These are phyloP conservation scores for Yamadazyma atmosphaerica DNA, from an alignment of 1,139 yeast genomes.

Conservation along the genomic window DNA sequence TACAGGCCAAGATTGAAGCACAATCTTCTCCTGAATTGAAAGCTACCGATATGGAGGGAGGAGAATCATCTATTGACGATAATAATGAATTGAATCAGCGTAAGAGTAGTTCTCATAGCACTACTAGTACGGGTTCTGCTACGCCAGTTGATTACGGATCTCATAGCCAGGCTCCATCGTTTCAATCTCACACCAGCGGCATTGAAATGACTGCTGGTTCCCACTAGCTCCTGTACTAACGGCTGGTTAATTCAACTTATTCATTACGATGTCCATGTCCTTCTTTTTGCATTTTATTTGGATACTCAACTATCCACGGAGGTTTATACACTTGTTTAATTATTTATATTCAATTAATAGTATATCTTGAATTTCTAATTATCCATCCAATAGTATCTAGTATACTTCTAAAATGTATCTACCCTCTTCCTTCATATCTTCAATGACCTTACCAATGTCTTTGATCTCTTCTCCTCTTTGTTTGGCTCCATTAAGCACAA, in stretches of 20 bases:
- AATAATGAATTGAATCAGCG: too few relatives aligned
- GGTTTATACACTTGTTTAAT: too few relatives aligned
- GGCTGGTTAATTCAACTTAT: slow-evolving; percentile 1
- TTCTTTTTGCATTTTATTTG: background rate
- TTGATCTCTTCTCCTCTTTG: slow-evolving; percentile 61
- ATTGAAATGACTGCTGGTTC: background rate
- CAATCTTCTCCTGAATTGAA: slow-evolving; percentile 19
- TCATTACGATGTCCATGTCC: too few relatives aligned
- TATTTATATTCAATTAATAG: too few relatives aligned
- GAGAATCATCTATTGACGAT: slow-evolving; percentile 1
- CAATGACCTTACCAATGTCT: slow-evolving; percentile 79
- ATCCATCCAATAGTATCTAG: slow-evolving; percentile 43
- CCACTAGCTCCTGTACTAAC: background rate
- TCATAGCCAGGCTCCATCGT: background rate
- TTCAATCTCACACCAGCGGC: background rate
- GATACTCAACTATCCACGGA: slow-evolving; percentile 2
- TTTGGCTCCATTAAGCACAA: slow-evolving; percentile 70
- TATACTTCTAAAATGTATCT: slow-evolving; percentile 94
- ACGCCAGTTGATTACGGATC: background rate
- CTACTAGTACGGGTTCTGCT: background rate
- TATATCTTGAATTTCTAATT: too few relatives aligned
- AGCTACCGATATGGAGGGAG: slow-evolving; percentile 11
- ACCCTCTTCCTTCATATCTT: slow-evolving; percentile 90
- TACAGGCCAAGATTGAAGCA: slow-evolving; percentile 57
- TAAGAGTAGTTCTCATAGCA: background rate